Conservation (phyloP, 192 early-diverging fungal species). For the Ramicandelaber brevisporus region DNA sequence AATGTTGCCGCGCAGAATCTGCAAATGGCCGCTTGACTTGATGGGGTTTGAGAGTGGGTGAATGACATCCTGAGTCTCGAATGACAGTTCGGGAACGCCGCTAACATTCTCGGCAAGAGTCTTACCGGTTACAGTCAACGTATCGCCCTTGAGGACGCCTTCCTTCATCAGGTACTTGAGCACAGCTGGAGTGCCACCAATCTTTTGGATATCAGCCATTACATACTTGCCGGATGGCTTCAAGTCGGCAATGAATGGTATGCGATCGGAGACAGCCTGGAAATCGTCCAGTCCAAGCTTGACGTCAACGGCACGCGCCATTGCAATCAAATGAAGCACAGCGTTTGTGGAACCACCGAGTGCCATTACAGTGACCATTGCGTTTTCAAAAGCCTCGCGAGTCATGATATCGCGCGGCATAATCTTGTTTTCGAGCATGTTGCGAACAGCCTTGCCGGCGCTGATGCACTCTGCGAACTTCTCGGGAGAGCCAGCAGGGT, state of each 20-base stretch:
- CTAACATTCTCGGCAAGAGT: slow-evolving; percentile 82
- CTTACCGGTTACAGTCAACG: slow-evolving; percentile 92
- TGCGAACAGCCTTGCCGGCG: slow-evolving; percentile 68
- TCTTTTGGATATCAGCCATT: slow-evolving; percentile 81
- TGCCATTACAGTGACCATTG: slow-evolving; percentile 78
- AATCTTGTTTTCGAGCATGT: slow-evolving; percentile 75
- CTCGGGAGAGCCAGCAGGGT: slow-evolving; percentile 66
- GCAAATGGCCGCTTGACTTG: slow-evolving; percentile 84
- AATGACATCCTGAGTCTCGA: slow-evolving; percentile 71
- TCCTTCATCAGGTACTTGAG: slow-evolving; percentile 80
- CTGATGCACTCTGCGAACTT: slow-evolving; percentile 73
- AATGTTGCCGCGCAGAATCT: slow-evolving; percentile 80
- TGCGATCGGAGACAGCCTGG: slow-evolving; percentile 69
- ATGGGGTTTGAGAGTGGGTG: slow-evolving; percentile 58
- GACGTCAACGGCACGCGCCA: slow-evolving; percentile 62
- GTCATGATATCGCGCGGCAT: slow-evolving; percentile 95
- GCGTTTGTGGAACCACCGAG: slow-evolving; percentile 96
- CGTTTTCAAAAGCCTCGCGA: slow-evolving; percentile 80
- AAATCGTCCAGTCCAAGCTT: slow-evolving; percentile 79
- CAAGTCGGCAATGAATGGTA: slow-evolving; percentile 90
- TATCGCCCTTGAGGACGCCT: slow-evolving; percentile 63
- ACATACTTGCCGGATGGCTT: slow-evolving; percentile 97
- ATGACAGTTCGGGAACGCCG: slow-evolving; percentile 36
- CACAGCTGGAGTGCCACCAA: slow-evolving; percentile 87
- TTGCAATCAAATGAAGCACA: slow-evolving; percentile 82